Percentiles rank a stretch among this genome's conserved stretches.
Evolutionary conservation across 768 basidiomycete species (phyloP).

Genomic region (Rhodosporidiobolus sp.): DNA sequence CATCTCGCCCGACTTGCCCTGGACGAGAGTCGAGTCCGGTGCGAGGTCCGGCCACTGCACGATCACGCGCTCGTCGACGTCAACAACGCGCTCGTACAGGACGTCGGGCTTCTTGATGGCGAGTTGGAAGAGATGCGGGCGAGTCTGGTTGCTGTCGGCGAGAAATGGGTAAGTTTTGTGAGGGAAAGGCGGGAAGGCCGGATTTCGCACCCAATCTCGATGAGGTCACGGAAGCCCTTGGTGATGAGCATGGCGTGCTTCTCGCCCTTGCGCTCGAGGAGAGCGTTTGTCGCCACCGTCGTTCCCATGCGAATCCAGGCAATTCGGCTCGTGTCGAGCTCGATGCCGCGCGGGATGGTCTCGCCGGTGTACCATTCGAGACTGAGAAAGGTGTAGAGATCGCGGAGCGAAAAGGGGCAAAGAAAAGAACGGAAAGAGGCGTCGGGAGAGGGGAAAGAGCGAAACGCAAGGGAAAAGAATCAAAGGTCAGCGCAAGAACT

Average conservation of each 20-base stretch:
- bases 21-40: conserved; percentile 70
- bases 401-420: no score
- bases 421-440: no score
- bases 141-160: conserved; percentile 81
- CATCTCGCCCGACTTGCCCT: conserved; percentile 60
- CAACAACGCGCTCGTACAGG: conserved; percentile 71
- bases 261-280: conserved; percentile 89
- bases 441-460: no score
- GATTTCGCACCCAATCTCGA: conserved; percentile 56
- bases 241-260: conserved; percentile 88
- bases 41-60: neutral
- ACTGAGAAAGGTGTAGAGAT: no score
- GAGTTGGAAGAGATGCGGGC: conserved; percentile 89
- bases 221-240: conserved; percentile 80
- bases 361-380: conserved; percentile 71
- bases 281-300: conserved; percentile 93
- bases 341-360: conserved; percentile 57
- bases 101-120: conserved; percentile 61
- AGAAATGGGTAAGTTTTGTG: no score
- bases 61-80: conserved; percentile 69
- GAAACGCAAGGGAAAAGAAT: no score
- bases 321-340: conserved; percentile 20
- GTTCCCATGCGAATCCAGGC: conserved; percentile 51
- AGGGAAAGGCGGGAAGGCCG: no score
- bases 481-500: no score